Percentiles rank a stretch among this genome's conserved stretches.
Evolutionary conservation across 164 flowering plant genomes (phyloP).

Genomic region (Vitis riparia): DNA sequence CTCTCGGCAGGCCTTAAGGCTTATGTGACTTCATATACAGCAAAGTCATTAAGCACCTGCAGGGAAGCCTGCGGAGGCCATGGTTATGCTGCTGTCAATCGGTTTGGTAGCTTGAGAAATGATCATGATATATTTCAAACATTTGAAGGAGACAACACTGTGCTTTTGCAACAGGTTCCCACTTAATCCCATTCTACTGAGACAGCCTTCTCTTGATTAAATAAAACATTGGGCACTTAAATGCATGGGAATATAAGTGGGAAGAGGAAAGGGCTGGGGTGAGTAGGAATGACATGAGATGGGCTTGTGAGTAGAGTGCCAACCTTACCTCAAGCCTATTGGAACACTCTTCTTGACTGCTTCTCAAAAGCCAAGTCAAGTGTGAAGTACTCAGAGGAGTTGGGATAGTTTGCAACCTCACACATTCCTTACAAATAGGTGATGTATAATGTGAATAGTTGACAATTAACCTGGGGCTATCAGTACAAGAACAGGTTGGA

Average conservation of each 20-base stretch:
- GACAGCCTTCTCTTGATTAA: too few relatives aligned
- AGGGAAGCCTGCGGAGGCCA: conserved; percentile 98
- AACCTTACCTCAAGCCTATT: background rate
- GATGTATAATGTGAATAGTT: too few relatives aligned
- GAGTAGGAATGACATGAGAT: too few relatives aligned
- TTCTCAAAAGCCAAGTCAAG: background rate
- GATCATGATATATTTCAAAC: conserved; percentile 99
- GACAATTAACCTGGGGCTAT: too few relatives aligned
- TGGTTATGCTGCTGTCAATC: conserved; percentile 95
- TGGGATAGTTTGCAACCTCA: too few relatives aligned
- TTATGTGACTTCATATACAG: conserved; percentile 84
- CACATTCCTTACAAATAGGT: too few relatives aligned
- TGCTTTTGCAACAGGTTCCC: conserved; percentile 89
- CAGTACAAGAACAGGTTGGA: background rate
- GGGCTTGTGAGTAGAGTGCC: too few relatives aligned
- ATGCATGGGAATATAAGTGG: too few relatives aligned
- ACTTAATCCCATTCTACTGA: background rate
- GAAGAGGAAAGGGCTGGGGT: too few relatives aligned
- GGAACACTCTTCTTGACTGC: background rate
- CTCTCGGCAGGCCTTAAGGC: conserved; percentile 94
- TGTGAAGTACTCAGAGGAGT: too few relatives aligned
- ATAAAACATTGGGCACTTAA: too few relatives aligned
- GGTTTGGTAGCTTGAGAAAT: conserved; percentile 86
- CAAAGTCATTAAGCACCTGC: conserved; percentile 78
- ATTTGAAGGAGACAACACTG: conserved; percentile 98